Evolutionary conservation across 345 rosid species (phyloP).

Genomic region (Atalantia buxifolia): DNA sequence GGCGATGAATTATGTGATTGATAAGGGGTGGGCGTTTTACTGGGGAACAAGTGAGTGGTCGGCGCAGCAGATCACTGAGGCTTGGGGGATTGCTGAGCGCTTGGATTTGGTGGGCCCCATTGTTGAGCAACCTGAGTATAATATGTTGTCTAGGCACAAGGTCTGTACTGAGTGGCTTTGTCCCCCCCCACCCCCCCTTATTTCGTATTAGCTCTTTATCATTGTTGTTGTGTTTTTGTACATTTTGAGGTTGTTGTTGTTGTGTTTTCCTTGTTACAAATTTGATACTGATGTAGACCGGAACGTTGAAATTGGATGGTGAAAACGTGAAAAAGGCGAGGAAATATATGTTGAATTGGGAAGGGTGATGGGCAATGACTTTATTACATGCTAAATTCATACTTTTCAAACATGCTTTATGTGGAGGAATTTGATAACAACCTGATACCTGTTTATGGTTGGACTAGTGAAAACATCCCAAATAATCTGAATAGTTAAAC

Average conservation of each 20-base stretch:
- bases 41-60: slow-evolving; percentile 99
- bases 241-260: not conserved
- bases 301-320: not conserved
- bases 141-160: slow-evolving; percentile 85
- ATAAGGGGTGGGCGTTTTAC: slow-evolving; percentile 97
- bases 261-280: not conserved
- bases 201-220: too few relatives aligned
- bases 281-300: not conserved
- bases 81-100: slow-evolving; percentile 86
- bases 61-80: slow-evolving; percentile 95
- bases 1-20: slow-evolving; percentile 93
- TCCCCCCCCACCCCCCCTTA: too few relatives aligned
- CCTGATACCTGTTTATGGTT: too few relatives aligned
- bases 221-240: not conserved
- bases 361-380: not conserved
- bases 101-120: slow-evolving; percentile 90
- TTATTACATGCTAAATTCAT: too few relatives aligned
- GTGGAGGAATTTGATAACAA: too few relatives aligned
- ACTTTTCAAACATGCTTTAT: too few relatives aligned
- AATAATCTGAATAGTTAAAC: too few relatives aligned
- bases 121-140: slow-evolving; percentile 98
- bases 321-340: too few relatives aligned
- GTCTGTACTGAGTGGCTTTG: slow-evolving; percentile 13
- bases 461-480: too few relatives aligned
- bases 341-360: too few relatives aligned